phyloP scores from a whole-genome alignment of 345 rosid species.

The Firmiana major region DNA sequence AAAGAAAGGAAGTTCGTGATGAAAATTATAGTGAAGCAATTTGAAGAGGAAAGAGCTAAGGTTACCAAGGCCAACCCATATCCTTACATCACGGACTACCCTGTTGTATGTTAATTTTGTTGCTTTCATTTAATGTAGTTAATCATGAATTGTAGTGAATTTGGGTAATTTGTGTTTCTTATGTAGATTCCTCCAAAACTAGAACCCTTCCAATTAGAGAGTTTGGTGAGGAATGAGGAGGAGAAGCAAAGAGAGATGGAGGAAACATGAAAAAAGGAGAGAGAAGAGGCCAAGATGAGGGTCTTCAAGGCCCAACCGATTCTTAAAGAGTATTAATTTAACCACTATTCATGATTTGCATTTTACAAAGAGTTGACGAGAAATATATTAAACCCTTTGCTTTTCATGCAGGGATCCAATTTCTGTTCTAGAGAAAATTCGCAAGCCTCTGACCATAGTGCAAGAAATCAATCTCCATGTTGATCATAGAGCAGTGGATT shows the following conservation, averaged over 20 bases:
- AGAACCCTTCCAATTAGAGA: slow-evolving; percentile 87
- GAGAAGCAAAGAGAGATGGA: slow-evolving; percentile 81
- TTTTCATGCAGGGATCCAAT: slow-evolving; percentile 66
- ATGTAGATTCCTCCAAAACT: slow-evolving; percentile 88
- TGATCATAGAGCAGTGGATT: slow-evolving; percentile 64
- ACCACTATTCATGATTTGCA: background rate
- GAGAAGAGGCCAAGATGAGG: slow-evolving; percentile 70
- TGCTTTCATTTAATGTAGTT: background rate
- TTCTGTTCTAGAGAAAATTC: slow-evolving; percentile 77
- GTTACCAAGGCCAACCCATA: slow-evolving; percentile 82
- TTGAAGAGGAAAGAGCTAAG: slow-evolving; percentile 73
- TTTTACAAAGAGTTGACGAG: no score
- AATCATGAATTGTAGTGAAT: background rate
- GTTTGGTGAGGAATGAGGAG: slow-evolving; percentile 83
- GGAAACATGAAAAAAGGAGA: slow-evolving; percentile 64
- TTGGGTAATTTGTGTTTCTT: background rate
- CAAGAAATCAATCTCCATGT: slow-evolving; percentile 66
- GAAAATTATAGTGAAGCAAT: slow-evolving; percentile 53
- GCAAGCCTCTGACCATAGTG: slow-evolving; percentile 84
- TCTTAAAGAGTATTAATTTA: slow-evolving; percentile 60
- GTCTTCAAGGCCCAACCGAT: slow-evolving; percentile 77
- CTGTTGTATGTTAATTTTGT: slow-evolving; percentile 58
- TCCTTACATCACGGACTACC: slow-evolving; percentile 95
- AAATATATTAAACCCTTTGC: background rate
- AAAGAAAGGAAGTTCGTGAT: slow-evolving; percentile 66